Percentiles rank a stretch among this genome's conserved stretches.
These are phyloP conservation scores for Selenicereus undatus DNA, from an alignment of 148 eudicot species.

Conservation along the genomic window DNA sequence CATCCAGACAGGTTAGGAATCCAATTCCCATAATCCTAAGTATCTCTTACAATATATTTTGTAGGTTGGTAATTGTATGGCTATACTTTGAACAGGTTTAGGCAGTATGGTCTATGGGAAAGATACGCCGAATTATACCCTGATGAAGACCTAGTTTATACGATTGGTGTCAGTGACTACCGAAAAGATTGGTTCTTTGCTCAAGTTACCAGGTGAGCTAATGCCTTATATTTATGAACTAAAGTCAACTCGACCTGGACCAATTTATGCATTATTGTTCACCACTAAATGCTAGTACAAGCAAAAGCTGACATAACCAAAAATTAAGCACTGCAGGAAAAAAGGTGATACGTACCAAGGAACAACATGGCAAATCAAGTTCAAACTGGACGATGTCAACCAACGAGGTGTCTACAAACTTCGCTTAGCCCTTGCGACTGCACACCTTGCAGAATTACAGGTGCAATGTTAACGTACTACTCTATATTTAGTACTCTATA, in stretches of 20 bases:
- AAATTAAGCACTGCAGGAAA: constrained; percentile 36
- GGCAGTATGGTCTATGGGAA: constrained; percentile 94
- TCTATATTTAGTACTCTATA: neutral
- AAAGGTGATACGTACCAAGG: constrained; percentile 39
- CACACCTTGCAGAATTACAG: constrained; percentile 47
- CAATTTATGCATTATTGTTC: too few species aligned
- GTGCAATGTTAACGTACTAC: constrained; percentile 20
- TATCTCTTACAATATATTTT: too few species aligned
- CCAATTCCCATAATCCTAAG: too few species aligned
- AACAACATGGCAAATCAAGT: constrained; percentile 74
- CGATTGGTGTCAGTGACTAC: constrained; percentile 63
- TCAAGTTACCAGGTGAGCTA: constrained; percentile 63
- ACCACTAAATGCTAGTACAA: neutral
- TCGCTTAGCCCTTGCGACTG: constrained; percentile 68
- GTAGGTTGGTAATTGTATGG: too few species aligned
- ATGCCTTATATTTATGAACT: neutral
- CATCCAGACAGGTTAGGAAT: constrained; percentile 47
- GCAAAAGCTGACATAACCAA: neutral
- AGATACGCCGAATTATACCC: constrained; percentile 77
- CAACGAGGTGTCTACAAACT: constrained; percentile 43
- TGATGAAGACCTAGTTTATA: constrained; percentile 51
- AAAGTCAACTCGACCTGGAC: too few species aligned
- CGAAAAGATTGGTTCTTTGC: constrained; percentile 84
- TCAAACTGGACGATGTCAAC: constrained; percentile 34
- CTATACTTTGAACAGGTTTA: constrained; percentile 38